Evolutionary conservation across 495 filamentous ascomycete species (phyloP).

Genomic region (Tetracladium setigerum): DNA sequence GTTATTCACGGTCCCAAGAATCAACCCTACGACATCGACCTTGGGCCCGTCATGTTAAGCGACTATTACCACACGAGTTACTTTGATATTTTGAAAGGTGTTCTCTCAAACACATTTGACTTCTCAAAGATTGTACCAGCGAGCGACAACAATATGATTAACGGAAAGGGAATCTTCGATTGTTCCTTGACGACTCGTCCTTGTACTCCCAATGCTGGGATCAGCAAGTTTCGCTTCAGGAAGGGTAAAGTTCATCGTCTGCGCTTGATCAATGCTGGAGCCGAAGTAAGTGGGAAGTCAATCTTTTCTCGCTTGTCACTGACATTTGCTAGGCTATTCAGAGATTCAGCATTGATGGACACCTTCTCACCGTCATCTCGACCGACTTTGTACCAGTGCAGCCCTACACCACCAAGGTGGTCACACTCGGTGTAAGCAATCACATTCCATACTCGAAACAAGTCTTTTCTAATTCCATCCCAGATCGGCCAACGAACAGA

Average conservation of each 20-base stretch:
- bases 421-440: slow-evolving; percentile 10
- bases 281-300: slow-evolving; percentile 41
- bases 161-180: slow-evolving; percentile 46
- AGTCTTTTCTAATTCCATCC: slow-evolving; percentile 20
- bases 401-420: slow-evolving; percentile 34
- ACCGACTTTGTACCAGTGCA: slow-evolving; percentile 44
- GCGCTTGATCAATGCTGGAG: slow-evolving; percentile 42
- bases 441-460: slow-evolving; percentile 6
- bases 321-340: slow-evolving; percentile 44
- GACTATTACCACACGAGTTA: slow-evolving; percentile 42
- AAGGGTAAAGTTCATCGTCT: slow-evolving; percentile 41
- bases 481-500: slow-evolving; percentile 60
- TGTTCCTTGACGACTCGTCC: slow-evolving; percentile 32
- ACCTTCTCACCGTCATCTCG: slow-evolving; percentile 41
- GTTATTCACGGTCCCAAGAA: slow-evolving; percentile 32
- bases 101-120: slow-evolving; percentile 22
- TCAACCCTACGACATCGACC: slow-evolving; percentile 36
- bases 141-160: slow-evolving; percentile 46
- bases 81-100: slow-evolving; percentile 29
- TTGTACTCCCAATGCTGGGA: slow-evolving; percentile 36
- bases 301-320: slow-evolving; percentile 39
- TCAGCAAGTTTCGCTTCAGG: slow-evolving; percentile 41
- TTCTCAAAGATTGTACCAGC: slow-evolving; percentile 9
- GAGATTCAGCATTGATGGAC: slow-evolving; percentile 43
- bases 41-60: slow-evolving; percentile 38